Conservation (phyloP, 2,329 filamentous ascomycete genomes). For the Blumeria hordei region DNA sequence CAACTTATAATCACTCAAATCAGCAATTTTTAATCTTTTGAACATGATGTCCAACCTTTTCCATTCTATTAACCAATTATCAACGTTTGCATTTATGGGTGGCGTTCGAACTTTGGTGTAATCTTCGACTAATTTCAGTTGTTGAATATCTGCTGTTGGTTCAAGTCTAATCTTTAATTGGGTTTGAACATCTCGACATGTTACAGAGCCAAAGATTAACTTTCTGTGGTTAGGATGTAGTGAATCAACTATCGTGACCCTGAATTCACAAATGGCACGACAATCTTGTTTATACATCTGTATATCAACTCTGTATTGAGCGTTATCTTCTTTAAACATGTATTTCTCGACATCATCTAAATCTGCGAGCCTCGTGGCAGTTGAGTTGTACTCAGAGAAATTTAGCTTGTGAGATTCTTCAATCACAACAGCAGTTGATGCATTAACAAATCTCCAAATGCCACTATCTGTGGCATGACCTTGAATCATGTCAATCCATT, state of each 20-base stretch:
- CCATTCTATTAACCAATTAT: neutral
- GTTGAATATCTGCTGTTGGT: neutral
- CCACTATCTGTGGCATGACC: neutral
- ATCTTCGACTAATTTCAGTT: neutral
- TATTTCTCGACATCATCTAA: neutral
- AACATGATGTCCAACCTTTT: neutral
- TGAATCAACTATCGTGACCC: neutral
- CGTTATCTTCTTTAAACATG: neutral
- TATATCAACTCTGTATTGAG: neutral
- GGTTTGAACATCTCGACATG: neutral
- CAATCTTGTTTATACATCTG: neutral
- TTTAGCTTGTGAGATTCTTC: neutral
- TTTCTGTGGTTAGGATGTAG: neutral
- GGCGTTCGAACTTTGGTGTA: neutral
- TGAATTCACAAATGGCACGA: neutral
- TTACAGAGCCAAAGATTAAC: neutral
- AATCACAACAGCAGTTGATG: neutral
- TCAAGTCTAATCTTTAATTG: neutral
- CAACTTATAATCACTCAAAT: neutral
- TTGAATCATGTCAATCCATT: neutral
- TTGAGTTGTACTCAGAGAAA: neutral
- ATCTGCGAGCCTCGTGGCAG: neutral
- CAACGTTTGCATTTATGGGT: neutral
- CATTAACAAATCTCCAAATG: neutral
- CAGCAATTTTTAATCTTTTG: neutral